Base-by-base conservation (phyloP, 805 yeast genomes). In the Barnettozyma pratensis region DNA sequence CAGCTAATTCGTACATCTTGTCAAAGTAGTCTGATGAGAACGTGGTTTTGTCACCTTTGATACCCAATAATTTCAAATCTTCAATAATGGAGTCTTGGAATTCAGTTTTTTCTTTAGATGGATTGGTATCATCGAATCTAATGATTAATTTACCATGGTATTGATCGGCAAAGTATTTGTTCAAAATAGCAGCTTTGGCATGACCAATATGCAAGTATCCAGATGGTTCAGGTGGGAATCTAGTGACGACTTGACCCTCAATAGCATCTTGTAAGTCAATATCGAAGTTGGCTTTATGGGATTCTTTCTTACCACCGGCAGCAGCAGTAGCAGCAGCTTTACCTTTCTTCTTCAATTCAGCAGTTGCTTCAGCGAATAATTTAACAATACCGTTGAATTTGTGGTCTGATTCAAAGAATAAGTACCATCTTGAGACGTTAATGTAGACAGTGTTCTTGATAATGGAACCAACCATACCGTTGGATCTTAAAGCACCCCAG, bases 181-280 rank as follows among this genome's bases (percentile, higher is more conserved):
- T 94, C 66, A 94, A 79, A 50, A 94, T 77, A 47, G 99, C 99
- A 53, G 99, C 99, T 72, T 94, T 94, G 52, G 96, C 99, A 67
- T 94, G 99, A 59, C 99, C 99, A 71, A 94, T 94, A 72, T 94
- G 99, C 71, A 94, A 79, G 71, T 91, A 94, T 73, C 99, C 99
- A 72, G 96, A 87, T 52, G 99, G 99, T 75, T 94, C 99, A 56
- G 99, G 99, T 51, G 96, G 99, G 82, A 94, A 94, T 73, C 99
- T 86, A 47, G 99, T 95, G 47, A 95, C 98, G 49, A 94, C 99
- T 70, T 91, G 75, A 56, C 99, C 99, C 49, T 85, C 82, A 62
- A 79, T 82, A 50, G 99, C 99, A 66, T 83, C 95, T 51, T 86
- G 87, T 57, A 94, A 80, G 62, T 88, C 94, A 62, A 94, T 94